Evolutionary conservation across 2,329 filamentous ascomycete species (phyloP), one percentile per base, ranked within the genome.

Genomic region (Kalaharituber pfeilii): DNA sequence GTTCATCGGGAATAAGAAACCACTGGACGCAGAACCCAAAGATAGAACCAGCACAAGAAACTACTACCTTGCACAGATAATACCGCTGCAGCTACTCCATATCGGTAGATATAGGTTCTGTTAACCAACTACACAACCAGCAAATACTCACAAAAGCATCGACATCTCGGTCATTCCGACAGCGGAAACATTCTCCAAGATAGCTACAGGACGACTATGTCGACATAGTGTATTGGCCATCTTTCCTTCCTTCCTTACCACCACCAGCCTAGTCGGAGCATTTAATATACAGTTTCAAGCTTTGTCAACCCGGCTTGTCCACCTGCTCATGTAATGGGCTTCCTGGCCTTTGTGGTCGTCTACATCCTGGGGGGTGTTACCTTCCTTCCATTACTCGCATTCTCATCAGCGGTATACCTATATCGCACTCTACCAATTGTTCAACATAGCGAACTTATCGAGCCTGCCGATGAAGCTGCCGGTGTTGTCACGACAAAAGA

Each of bases 321-420:
- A 15, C 33, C 33, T 15, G 33, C 33, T 15, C 5, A 25, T 47
- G 42, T 22, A 25, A 50, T 50, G 47, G 47, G 47, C 44, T 51
- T 62, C 50, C 44, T 57, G 39, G 53, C 59, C 62, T 80, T 89
- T 65, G 72, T 93, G 60, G 68, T 83, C 65, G 76, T 83, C 67
- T 95, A 94, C 73, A 67, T 94, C 61, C 70, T 94, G 56, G 88
- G 88, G 69, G 89, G 88, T 64, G 67, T 95, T 65, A 94, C 88
- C 55, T 89, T 95, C 66, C 66, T 94, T 56, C 88, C 88, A 27
- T 72, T 94, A 2, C 63, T 87, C 56, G 59, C 88, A 52, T 66
- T 70, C 47, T 68, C 76, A 49, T 63, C 85, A 54, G 65, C 88
- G 52, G 66, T 79, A 29, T 78, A 87, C 67, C 78, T 78, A 60